These are phyloP conservation scores for Syzygium syzygioides DNA, from an alignment of 441 rosid genomes.

Conservation along the genomic window DNA sequence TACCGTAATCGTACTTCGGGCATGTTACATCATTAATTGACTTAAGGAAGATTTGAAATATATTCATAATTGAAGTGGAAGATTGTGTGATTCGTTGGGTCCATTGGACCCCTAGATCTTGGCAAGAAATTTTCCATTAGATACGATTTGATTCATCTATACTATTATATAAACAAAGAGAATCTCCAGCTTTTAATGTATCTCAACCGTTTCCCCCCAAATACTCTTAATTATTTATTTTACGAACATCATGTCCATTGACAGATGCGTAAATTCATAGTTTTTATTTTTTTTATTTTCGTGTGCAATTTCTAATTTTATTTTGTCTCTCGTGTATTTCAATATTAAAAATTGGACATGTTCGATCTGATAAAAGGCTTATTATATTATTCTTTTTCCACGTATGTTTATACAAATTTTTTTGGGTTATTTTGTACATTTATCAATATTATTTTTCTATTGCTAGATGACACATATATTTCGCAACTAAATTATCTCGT, in stretches of 20 bases:
- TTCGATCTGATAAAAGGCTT: not conserved
- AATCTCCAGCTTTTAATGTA: too few relatives aligned
- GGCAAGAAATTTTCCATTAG: not conserved
- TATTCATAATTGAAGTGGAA: not conserved
- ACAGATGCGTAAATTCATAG: not conserved
- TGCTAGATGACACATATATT: not conserved
- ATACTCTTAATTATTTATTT: not conserved
- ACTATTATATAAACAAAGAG: too few relatives aligned
- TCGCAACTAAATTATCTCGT: not conserved
- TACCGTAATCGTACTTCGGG: not conserved
- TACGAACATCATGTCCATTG: not conserved
- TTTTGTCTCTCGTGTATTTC: fast-evolving
- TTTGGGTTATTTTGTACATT: not conserved
- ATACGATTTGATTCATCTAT: too few relatives aligned
- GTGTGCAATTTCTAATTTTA: too few relatives aligned
- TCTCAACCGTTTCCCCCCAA: too few relatives aligned
- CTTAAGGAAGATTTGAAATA: fast-evolving
- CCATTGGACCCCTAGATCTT: not conserved
- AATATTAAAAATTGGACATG: not conserved
- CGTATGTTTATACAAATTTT: not conserved
- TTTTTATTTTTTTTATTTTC: not conserved
- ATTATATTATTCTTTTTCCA: not conserved
- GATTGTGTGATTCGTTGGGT: not conserved
- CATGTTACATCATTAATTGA: not conserved
- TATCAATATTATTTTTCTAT: not conserved